These are phyloP conservation scores for Osmanthus fragrans DNA, from an alignment of 257 asterid species.

Conservation along the genomic window DNA sequence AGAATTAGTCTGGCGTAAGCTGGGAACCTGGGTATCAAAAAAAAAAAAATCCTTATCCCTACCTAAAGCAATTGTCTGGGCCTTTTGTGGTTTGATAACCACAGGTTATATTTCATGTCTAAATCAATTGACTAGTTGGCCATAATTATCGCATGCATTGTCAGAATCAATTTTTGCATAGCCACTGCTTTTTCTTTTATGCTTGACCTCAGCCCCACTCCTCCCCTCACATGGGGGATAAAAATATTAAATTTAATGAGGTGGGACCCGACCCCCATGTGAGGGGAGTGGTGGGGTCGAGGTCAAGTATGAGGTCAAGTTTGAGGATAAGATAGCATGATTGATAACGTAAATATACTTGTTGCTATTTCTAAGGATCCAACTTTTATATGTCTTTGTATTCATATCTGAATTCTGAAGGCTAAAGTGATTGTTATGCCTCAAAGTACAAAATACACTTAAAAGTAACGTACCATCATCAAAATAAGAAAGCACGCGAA, in stretches of 20 bases:
- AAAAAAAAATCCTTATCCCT: not conserved
- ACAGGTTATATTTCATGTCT: not conserved
- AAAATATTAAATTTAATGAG: too few species aligned
- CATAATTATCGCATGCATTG: not conserved
- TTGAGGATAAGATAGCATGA: too few species aligned
- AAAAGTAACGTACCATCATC: conserved; percentile 28
- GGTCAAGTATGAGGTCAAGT: too few species aligned
- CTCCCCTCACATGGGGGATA: too few species aligned
- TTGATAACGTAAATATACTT: conserved; percentile 22
- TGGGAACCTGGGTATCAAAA: too few species aligned
- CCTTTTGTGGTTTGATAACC: not conserved
- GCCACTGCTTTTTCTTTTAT: not conserved
- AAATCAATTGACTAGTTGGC: conserved; percentile 2
- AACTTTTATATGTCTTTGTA: not conserved
- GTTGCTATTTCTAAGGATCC: not conserved
- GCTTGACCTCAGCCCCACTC: too few species aligned
- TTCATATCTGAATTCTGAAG: not conserved
- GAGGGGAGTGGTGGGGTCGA: too few species aligned
- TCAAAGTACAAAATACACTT: conserved; percentile 15
- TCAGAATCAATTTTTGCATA: conserved; percentile 20
- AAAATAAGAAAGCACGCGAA: conserved; percentile 13
- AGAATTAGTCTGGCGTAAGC: too few species aligned
- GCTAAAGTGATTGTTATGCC: not conserved
- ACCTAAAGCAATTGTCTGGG: not conserved
- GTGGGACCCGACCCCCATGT: too few species aligned